Base-by-base conservation (phyloP, 2,329 filamentous ascomycete species). In the Plenodomus biglobosus region DNA sequence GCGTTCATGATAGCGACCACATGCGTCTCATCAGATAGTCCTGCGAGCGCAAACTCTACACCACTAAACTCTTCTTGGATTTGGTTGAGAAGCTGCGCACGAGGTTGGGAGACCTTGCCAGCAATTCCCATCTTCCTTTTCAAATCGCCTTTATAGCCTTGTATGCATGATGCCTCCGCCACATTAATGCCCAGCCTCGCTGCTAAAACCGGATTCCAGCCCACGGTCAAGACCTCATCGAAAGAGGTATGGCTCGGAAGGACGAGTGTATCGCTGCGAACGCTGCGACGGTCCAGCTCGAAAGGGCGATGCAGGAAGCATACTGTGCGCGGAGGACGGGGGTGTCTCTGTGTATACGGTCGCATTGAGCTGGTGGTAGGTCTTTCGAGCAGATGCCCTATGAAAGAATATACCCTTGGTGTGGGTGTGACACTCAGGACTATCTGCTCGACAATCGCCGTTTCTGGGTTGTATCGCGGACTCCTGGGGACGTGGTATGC, bases 1-100 rank as follows among this genome's bases (percentile, higher is more conserved):
- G 71, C 73, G 42, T 73, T 74, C 72, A 74, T 74, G 27, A 73
- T 71, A 3, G 72, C 72, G 5, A 71, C 41, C 8, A 62, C 52
- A 16, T 41, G 47, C 21, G 64, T 61, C 30, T 68, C 62, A 7
- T 61, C 59, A 2, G 55, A 60, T 3, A 37, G 44, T 1, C 63
- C 66, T 22, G 54, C 45, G 2, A 58, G 48, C n/a, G 65, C 51
- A 11, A 65, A 40, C 27, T 69, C 69, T 1, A 55, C 56, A 16
- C 49, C 48, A 3, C 63, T 65, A 54, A 67, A 69, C 37, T 71
- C 64, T 8, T 49, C 32, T 36, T 56, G 46, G 36, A 70, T 62
- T 8, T 41, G 48, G 7, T 44, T 37, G 1, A 66, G 35, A 17
- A 70, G 38, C 8, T 54, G 34, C 1, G 53, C 41, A 1, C 53